These are phyloP conservation scores for Inonotus hispidus DNA, from an alignment of 1,284 basidiomycete genomes.

Conservation along the genomic window DNA sequence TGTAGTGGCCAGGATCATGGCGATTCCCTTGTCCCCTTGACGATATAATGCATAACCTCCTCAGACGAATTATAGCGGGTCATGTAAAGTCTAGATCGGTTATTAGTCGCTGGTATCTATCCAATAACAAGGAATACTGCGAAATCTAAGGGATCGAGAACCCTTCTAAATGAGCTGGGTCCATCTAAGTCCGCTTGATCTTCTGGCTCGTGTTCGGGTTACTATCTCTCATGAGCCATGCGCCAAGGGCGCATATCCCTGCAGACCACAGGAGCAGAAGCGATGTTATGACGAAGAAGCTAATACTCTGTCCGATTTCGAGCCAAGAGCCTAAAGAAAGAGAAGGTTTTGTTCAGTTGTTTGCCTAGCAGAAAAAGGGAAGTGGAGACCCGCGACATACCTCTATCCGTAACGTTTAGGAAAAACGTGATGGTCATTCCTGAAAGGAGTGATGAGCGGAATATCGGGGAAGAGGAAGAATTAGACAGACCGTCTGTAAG, in stretches of 20 bases:
- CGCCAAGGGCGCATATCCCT: constrained; percentile 65
- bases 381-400: constrained; percentile 32
- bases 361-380: neutral
- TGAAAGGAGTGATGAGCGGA: constrained; percentile 25
- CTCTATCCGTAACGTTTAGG: constrained; percentile 76
- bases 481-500: constrained; percentile 61
- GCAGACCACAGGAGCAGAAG: constrained; percentile 76
- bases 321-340: constrained; percentile 66
- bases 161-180: neutral
- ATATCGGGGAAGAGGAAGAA: neutral
- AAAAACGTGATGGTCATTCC: constrained; percentile 83
- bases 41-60: too few relatives aligned
- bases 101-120: neutral
- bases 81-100: neutral
- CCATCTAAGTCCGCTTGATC: neutral
- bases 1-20: too few relatives aligned
- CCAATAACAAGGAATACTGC: neutral
- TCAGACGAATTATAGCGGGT: too few relatives aligned
- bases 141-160: neutral
- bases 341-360: neutral
- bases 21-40: too few relatives aligned
- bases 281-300: constrained; percentile 83
- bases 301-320: constrained; percentile 86
- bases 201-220: neutral
- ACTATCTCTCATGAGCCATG: constrained; percentile 46